Evolutionary conservation across 2,329 filamentous ascomycete species (phyloP), one percentile per base, ranked within the genome.

Genomic region (Talaromyces sp.): DNA sequence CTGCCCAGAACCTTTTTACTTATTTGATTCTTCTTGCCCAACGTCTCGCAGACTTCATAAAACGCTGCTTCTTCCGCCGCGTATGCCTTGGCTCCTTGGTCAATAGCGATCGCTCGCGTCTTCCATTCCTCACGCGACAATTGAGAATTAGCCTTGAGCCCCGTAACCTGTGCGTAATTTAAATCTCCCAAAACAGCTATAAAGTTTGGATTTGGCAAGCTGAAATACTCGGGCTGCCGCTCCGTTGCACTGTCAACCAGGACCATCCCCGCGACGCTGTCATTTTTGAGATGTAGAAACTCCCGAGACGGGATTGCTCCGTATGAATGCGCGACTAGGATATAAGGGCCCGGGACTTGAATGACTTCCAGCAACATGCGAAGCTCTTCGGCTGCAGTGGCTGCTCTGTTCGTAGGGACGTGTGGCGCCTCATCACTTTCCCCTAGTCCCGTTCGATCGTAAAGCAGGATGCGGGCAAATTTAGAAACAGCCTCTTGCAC

Each of bases 261-360:
- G 1, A 78, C 74, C 68, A 78, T 74, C 1, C 76, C 75, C 1
- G 64, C 68, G 2, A 78, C 69, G 6, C 70, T 64, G 2, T 65
- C 65, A 0, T 66, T 61, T 33, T 70, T 66, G 0, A 73, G 62
- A 59, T 78, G 72, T 14, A 79, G 64, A 59, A 72, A 78, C 56
- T 78, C 75, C 5, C 77, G 71, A 18, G 75, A 73, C 47, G 78
- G 65, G 50, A 78, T 72, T 0, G 68, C 76, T 7, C 77, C 77
- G 57, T 76, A 79, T 10, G 75, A 78, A 63, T 79, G 77, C 1
- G 68, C 76, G 2, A 73, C 69, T 5, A 79, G 65, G 2, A 77
- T 50, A 16, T 73, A 68, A 1, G 74, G 75, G 6, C 72, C 66
- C 0, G 42, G 7, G 0, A 75, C 61, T 0, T 64, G 33, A 10